Evolutionary conservation across 805 yeast genomes (phyloP).

Genomic region (Nakazawaea peltata): DNA sequence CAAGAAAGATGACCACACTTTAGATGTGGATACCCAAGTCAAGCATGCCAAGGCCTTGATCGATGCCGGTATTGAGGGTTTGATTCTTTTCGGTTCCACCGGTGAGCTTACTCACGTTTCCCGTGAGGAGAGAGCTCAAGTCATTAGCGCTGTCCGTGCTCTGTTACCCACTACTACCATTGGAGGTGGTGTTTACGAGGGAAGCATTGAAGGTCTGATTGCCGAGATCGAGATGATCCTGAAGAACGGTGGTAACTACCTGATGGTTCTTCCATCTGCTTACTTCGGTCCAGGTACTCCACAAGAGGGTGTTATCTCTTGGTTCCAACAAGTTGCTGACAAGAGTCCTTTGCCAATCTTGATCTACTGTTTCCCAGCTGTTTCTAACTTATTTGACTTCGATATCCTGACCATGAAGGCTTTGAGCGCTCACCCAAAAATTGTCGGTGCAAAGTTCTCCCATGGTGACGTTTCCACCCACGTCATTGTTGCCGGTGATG

Average conservation of each 20-base stretch:
- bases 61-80: conserved; percentile 37
- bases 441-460: conserved; percentile 44
- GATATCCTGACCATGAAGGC: conserved; percentile 29
- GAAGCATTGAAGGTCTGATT: conserved; percentile 35
- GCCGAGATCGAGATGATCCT: conserved; percentile 28
- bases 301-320: conserved; percentile 39
- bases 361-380: conserved; percentile 43
- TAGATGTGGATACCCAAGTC: conserved; percentile 37
- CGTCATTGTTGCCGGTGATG: conserved; percentile 34
- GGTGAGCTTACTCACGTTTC: conserved; percentile 49
- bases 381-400: conserved; percentile 31
- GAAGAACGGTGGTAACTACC: conserved; percentile 30
- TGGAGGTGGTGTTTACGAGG: conserved; percentile 41
- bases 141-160: conserved; percentile 25
- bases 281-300: conserved; percentile 39
- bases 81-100: conserved; percentile 44
- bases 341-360: conserved; percentile 32
- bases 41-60: conserved; percentile 35
- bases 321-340: conserved; percentile 36
- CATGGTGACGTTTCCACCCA: conserved; percentile 43
- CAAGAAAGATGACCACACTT: conserved; percentile 29
- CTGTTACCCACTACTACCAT: conserved; percentile 32
- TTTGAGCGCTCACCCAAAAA: conserved; percentile 36
- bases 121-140: conserved; percentile 31
- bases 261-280: conserved; percentile 34